Evolutionary conservation across 2,329 filamentous ascomycete genomes (phyloP), one percentile per base, ranked within the genome.

Genomic region (Ceratocystis ficicola): DNA sequence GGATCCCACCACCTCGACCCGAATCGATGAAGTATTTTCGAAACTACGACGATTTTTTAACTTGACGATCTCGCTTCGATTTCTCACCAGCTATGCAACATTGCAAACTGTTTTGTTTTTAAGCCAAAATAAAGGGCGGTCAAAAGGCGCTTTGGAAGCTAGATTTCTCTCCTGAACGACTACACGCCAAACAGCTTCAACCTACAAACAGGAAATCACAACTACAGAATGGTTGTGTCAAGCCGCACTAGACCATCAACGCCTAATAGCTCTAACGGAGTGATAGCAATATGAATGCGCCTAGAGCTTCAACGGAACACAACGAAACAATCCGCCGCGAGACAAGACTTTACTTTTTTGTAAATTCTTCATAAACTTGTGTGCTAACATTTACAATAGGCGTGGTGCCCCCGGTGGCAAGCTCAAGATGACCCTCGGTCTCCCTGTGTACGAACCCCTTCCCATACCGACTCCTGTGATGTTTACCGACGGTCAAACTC

Each of bases 391-490:
- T 68, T 67, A 63, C 71, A 73, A 70, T 73, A 87, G 84, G 72
- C 84, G 90, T 86, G 89, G 88, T 89, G 88, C 90, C 85, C 89
- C 92, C 77, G 94, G 94, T 86, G 95, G 95, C 89, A 99, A 99
- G 89, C 89, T 97, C 77, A 97, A 96, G 89, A 99, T 99, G 94
- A 96, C 94, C 80, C 90, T 99, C 81, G 94, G 90, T 96, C 91
- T 99, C 76, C 94, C 94, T 82, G 91, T 96, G 92, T 96, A 95
- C 80, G 91, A 59, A 65, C 48, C 44, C 67, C 55, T 44, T 30
- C n/a, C 61, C 30, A 36, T 20, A 22, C 28, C 22, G 22, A 25
- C 48, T 30, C 50, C n/a, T 46, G 10, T 25, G 12, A 22, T 41
- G n/a, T 41, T 41, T 41, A 41, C 10, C 36, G 36, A 12, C 36